Evolutionary conservation across 2,329 filamentous ascomycete genomes (phyloP), one percentile per base, ranked within the genome.

Genomic region (Fusarium sp.): DNA sequence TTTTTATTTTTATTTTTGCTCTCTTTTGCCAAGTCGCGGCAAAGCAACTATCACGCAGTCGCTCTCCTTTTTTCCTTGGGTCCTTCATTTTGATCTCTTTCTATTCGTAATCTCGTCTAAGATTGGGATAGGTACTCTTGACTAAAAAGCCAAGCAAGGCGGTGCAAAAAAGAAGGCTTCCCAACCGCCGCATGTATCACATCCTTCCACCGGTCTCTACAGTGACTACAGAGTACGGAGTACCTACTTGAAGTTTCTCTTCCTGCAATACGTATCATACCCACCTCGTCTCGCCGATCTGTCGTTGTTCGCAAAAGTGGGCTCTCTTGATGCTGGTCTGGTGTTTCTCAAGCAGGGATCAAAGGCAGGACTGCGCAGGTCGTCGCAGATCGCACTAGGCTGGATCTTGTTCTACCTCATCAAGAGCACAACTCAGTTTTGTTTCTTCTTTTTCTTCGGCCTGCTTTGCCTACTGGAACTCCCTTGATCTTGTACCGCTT

Each of bases 271-370:
- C 45, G 29, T 23, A 33, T 23, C 29, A 23, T 71, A 60, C 31
- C 69, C 70, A 66, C 65, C 63, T 67, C 52, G 55, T 72, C 63
- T 52, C 46, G 49, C 41, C 67, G 52, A 69, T 72, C 70, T 64
- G 62, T 73, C 38, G 66, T 70, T 71, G 63, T 67, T 38, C 57
- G 45, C 55, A 60, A 61, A 70, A 48, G 70, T 73, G 61, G 54
- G n/a, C 48, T 35, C 60, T 66, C 67, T 54, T 61, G 38, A 65
- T 60, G 60, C 63, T 72, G 49, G 65, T 48, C 52, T 65, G 42
- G 59, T 58, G 48, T 75, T 66, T 64, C 48, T 65, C 33, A 37
- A 58, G 29, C 74, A 75, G 70, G 73, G 70, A 72, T 76, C 56
- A 54, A 59, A 52, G 44, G 29, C 66, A 62, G 60, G 70, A 52